Conservation (phyloP, 495 filamentous ascomycete genomes). For the Massariosphaeria phaeospora region DNA sequence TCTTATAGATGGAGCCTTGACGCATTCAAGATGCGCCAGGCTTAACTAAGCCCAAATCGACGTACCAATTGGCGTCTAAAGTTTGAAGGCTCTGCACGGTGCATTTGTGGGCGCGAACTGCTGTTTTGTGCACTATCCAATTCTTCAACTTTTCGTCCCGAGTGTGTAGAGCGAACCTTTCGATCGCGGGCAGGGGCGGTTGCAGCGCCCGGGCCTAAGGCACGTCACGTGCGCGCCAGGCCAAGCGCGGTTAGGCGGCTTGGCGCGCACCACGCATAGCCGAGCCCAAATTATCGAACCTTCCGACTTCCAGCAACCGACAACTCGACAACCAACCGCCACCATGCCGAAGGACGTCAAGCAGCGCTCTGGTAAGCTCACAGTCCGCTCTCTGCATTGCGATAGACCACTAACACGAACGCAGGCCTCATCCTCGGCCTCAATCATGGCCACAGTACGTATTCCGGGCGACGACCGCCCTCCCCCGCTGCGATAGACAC, state of each 20-base stretch:
- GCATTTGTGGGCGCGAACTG: too few relatives aligned
- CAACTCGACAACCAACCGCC: conserved; percentile 29
- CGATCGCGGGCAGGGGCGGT: too few relatives aligned
- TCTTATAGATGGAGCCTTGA: too few relatives aligned
- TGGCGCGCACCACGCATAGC: conserved; percentile 14
- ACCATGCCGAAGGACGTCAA: conserved; percentile 32
- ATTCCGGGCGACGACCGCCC: too few relatives aligned
- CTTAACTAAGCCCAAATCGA: too few relatives aligned
- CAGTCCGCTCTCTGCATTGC: background rate
- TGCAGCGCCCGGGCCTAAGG: too few relatives aligned
- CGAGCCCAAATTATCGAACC: conserved; percentile 19
- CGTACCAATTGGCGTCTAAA: too few relatives aligned
- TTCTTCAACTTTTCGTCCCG: too few relatives aligned
- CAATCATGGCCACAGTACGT: conserved; percentile 83
- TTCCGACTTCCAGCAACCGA: conserved; percentile 14
- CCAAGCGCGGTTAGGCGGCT: conserved; percentile 3
- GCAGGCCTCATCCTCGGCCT: conserved; percentile 51
- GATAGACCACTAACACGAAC: background rate
- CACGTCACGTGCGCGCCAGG: conserved; percentile 3
- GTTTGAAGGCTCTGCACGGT: too few relatives aligned
- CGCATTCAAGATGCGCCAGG: too few relatives aligned
- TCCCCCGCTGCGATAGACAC: conserved; percentile 25
- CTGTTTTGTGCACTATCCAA: too few relatives aligned
- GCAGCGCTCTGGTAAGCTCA: conserved; percentile 22
- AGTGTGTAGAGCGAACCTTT: too few relatives aligned